Evolutionary conservation across 1,139 yeast species (phyloP), one percentile per base, ranked within the genome.

Genomic region (Citeromyces siamensis): DNA sequence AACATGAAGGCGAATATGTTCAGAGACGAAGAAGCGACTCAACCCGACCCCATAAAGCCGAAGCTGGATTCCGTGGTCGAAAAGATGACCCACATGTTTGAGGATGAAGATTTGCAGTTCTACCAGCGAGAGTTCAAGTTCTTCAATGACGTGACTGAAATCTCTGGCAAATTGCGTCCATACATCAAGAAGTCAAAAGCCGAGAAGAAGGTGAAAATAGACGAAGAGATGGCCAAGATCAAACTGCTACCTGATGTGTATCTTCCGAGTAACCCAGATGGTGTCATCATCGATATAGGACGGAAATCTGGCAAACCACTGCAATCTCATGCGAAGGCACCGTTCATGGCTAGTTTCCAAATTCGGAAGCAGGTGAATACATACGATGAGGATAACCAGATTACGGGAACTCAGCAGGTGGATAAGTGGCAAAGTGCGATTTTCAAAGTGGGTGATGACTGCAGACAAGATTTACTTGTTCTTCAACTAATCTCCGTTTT

Each of bases 251-350:
- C 79, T 8, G 95, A 88, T 14, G 98, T 86, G 4, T 93, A 93
- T 52, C 64, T 93, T 43, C 99, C 99, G 18, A 81, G 94, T 45
- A 90, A 93, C 51, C 98, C 98, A 1, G 96, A 90, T 56, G 98
- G 98, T 35, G 71, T 68, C n/a, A 84, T 93, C 26, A 64, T 86
- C 42, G 97, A 86, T 51, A 90, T 93, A 54, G 88, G 86, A 54
- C 68, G 98, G 42, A 81, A 79, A 47, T 79, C 95, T 6, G 98
- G 98, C 42, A 77, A 73, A 49, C 98, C 99, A n/a, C 65, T 93
- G 49, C 99, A 93, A 60, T 84, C 95, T 14, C 99, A 93, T 55
- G 98, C 99, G 12, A 93, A 93, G 55, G 97, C 99, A 0, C 99
- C 99, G 33, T 93, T 85, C 54, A 72, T 93, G 88, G 98, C 98